Conservation (phyloP, 139 green algal species). For the Nannochloris sp. region DNA sequence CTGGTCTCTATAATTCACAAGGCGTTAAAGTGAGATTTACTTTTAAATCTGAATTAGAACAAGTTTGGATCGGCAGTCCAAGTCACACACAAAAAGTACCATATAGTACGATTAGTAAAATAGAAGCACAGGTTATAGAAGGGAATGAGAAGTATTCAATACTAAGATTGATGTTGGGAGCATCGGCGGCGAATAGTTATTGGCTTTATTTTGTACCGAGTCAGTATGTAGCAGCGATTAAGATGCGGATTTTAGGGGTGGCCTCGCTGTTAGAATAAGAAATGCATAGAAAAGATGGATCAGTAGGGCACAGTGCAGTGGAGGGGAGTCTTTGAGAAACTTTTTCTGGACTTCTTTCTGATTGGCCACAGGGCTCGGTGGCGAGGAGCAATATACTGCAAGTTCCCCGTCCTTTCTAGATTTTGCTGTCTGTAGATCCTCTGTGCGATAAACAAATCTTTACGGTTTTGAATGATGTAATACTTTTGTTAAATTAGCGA, state of each 20-base stretch:
- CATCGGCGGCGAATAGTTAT: neutral
- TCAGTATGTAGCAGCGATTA: neutral
- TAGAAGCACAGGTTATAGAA: neutral
- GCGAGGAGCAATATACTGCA: too few relatives aligned
- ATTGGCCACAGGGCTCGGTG: too few relatives aligned
- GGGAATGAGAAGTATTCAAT: neutral
- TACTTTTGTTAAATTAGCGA: neutral
- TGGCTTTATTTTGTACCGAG: neutral
- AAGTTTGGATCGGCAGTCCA: neutral
- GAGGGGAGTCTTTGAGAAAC: too few relatives aligned
- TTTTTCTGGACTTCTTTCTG: too few relatives aligned
- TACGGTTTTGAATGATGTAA: too few relatives aligned
- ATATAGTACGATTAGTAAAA: neutral
- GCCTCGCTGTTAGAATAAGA: neutral
- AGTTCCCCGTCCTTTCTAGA: too few relatives aligned
- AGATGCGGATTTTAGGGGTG: neutral
- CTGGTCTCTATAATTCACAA: neutral
- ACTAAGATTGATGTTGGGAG: neutral
- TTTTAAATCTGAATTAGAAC: neutral
- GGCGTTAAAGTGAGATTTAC: neutral
- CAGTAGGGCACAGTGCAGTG: too few relatives aligned
- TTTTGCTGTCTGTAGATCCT: too few relatives aligned
- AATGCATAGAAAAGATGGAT: neutral
- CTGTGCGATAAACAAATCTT: too few relatives aligned
- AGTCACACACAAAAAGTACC: neutral